These are phyloP conservation scores for Daldinia sp. DNA, from an alignment of 2,329 filamentous ascomycete genomes.

Conservation along the genomic window DNA sequence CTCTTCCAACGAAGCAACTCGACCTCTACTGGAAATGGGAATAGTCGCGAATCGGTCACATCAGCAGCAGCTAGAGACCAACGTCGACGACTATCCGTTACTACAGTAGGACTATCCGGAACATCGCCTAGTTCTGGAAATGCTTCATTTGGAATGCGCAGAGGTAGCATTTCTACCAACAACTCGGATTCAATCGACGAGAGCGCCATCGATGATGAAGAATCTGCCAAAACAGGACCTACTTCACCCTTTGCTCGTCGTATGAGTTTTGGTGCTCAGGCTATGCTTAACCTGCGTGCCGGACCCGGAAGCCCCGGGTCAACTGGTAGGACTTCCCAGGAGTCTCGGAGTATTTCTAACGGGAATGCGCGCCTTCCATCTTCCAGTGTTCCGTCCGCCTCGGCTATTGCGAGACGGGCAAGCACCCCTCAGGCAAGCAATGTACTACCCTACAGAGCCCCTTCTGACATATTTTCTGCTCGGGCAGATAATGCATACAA, in stretches of 20 bases:
- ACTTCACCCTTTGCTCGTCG: constrained; percentile 81
- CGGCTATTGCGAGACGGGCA: constrained; percentile 46
- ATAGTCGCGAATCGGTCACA: constrained; percentile 38
- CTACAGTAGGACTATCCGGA: constrained; percentile 77
- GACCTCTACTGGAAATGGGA: constrained; percentile 51
- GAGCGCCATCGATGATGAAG: constrained; percentile 75
- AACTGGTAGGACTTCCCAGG: constrained; percentile 66
- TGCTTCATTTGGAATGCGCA: constrained; percentile 62
- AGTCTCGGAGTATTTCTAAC: constrained; percentile 40
- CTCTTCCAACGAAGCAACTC: constrained; percentile 68
- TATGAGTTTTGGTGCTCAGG: constrained; percentile 88
- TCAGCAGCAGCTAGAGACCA: constrained; percentile 50
- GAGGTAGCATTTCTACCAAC: constrained; percentile 75
- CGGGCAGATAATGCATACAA: constrained; percentile 92
- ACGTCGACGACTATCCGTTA: constrained; percentile 76
- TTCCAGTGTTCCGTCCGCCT: constrained; percentile 50
- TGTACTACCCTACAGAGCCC: constrained; percentile 63
- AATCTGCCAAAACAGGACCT: constrained; percentile 67
- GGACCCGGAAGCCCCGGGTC: constrained; percentile 66
- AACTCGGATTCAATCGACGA: constrained; percentile 73
- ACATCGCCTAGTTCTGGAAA: constrained; percentile 66
- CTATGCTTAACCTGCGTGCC: constrained; percentile 73
- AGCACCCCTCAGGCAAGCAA: constrained; percentile 65
- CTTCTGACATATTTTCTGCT: constrained; percentile 71
- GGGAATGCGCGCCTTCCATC: constrained; percentile 43